Evolutionary conservation across 495 filamentous ascomycete genomes (phyloP).

Genomic region (Bryoglossum gracile): DNA sequence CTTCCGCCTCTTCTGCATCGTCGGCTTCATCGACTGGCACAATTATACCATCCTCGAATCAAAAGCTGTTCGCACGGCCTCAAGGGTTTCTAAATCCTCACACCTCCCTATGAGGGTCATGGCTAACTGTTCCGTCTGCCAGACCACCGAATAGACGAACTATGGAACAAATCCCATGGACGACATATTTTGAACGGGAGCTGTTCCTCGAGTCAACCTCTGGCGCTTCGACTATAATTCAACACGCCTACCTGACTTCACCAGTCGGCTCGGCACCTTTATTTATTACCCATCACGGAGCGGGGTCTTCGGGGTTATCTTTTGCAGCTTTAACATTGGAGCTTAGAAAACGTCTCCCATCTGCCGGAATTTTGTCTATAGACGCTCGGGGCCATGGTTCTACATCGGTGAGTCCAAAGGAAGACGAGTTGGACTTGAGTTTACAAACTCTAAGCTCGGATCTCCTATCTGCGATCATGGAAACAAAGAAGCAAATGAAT

Average conservation of each 20-base stretch:
- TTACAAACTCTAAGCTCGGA: conserved; percentile 67
- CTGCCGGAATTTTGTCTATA: conserved; percentile 73
- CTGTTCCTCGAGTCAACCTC: conserved; percentile 54
- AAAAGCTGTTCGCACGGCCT: conserved; percentile 64
- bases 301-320: conserved; percentile 80
- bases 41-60: conserved; percentile 68
- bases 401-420: conserved; percentile 39
- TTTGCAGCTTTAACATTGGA: conserved; percentile 75
- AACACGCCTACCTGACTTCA: conserved; percentile 82
- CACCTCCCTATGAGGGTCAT: conserved; percentile 7
- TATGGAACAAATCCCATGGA: conserved; percentile 66
- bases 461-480: conserved; percentile 57
- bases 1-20: conserved; percentile 55
- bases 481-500: conserved; percentile 54
- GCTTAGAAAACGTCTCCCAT: conserved; percentile 68
- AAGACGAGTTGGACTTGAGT: conserved; percentile 48
- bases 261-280: conserved; percentile 59
- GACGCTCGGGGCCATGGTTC: conserved; percentile 86
- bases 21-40: conserved; percentile 87
- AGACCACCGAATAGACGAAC: conserved; percentile 29
- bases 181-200: conserved; percentile 81
- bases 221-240: conserved; percentile 41
- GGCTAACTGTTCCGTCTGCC: not conserved
- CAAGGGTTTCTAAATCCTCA: conserved; percentile 43
- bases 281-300: conserved; percentile 85